Conservation (phyloP, 345 rosid genomes). For the Boechera stricta region DNA sequence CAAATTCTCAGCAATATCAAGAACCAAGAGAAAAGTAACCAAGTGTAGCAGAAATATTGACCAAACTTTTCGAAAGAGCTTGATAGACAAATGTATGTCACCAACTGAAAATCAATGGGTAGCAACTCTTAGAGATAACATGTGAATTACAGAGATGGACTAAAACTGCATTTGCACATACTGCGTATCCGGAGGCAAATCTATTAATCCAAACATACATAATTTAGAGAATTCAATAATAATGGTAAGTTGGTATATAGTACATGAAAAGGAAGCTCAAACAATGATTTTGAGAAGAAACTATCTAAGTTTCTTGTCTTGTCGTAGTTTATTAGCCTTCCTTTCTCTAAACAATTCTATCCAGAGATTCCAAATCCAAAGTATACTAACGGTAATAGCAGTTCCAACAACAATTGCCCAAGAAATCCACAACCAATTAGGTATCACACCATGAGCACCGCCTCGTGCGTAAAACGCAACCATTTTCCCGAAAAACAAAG, state of each 20-base stretch:
- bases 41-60: too few relatives aligned
- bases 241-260: background rate
- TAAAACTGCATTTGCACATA: constrained; percentile 20
- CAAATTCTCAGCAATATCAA: too few relatives aligned
- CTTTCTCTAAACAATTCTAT: constrained; percentile 61
- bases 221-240: background rate
- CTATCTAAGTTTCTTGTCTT: constrained; percentile 61
- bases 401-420: constrained; percentile 71
- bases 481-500: constrained; percentile 68
- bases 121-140: background rate
- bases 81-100: too few relatives aligned
- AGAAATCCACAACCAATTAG: constrained; percentile 90
- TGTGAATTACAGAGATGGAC: constrained; percentile 10
- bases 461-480: constrained; percentile 59
- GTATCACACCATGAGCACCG: constrained; percentile 58
- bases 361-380: constrained; percentile 90
- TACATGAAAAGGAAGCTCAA: constrained; percentile 26
- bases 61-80: too few relatives aligned
- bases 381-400: constrained; percentile 77
- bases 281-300: constrained; percentile 22
- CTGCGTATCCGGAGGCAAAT: constrained; percentile 16
- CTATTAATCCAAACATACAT: constrained; percentile 17
- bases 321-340: constrained; percentile 42
- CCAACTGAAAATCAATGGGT: background rate
- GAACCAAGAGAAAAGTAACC: too few relatives aligned